A percentile compares a stretch with the other conserved stretches of the same genome.
Evolutionary conservation across 495 filamentous ascomycete species (phyloP).

Genomic region (Parachaetomium inaequale): DNA sequence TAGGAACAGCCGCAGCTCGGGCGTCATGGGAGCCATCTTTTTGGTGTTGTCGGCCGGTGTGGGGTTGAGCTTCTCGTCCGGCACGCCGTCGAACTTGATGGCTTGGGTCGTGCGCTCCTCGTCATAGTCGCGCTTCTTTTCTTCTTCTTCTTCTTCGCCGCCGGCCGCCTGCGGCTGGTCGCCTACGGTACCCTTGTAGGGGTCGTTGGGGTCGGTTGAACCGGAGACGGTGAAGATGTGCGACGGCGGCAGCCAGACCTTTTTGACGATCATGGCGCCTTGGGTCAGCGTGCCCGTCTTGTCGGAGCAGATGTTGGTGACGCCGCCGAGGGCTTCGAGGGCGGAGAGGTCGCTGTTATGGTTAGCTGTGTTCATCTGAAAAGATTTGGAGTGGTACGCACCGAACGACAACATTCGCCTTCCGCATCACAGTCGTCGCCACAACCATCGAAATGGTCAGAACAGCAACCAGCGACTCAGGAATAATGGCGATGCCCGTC

Average conservation of each 20-base stretch:
- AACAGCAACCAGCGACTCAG: constrained; percentile 66
- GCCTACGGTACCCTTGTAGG: constrained; percentile 47
- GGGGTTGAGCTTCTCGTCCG: constrained; percentile 40
- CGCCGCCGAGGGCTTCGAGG: constrained; percentile 77
- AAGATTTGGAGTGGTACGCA: constrained; percentile 8
- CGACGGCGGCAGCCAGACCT: constrained; percentile 70
- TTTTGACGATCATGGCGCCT: constrained; percentile 72
- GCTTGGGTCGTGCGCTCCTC: constrained; percentile 49
- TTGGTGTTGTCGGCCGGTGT: constrained; percentile 19
- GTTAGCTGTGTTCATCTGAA: neutral
- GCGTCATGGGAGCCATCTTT: constrained; percentile 36
- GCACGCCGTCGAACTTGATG: constrained; percentile 51
- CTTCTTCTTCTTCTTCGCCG: too few species aligned
- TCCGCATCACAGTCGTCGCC: constrained; percentile 72
- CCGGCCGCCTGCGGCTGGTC: constrained; percentile 27
- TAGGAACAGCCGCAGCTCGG: constrained; percentile 60
- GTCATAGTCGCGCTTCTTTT: constrained; percentile 46
- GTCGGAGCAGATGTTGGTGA: constrained; percentile 86
- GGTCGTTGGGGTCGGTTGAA: constrained; percentile 56
- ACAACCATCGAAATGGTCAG: constrained; percentile 74
- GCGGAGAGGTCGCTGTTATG: constrained; percentile 57
- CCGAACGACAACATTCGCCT: constrained; percentile 72
- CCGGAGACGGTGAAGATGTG: constrained; percentile 56
- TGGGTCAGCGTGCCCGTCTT: constrained; percentile 83
- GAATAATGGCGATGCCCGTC: constrained; percentile 67